Evolutionary conservation across 495 filamentous ascomycete species (phyloP).

Genomic region (Barbatosphaeria neglecta): DNA sequence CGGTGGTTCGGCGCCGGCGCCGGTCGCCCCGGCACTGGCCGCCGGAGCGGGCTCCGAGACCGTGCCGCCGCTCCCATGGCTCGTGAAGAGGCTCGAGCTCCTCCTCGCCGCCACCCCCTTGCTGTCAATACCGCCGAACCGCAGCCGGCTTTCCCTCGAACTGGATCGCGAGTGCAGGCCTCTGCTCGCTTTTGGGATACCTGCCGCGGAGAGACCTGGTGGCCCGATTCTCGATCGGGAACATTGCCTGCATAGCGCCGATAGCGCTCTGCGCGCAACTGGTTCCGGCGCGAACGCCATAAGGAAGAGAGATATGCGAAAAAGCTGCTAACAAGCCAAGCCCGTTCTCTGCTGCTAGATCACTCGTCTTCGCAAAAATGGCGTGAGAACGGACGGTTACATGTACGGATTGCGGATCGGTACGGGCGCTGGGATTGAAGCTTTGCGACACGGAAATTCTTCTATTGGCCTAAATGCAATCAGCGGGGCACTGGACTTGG

Average conservation of each 20-base stretch:
- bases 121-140: not conserved
- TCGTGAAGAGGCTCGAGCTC: not conserved
- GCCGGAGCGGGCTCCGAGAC: not conserved
- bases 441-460: too few species aligned
- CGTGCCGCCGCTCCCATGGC: not conserved
- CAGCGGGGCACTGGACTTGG: too few species aligned
- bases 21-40: not conserved
- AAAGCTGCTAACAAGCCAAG: not conserved
- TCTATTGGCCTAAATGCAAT: too few species aligned
- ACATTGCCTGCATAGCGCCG: not conserved
- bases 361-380: too few species aligned
- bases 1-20: slow-evolving; percentile 1
- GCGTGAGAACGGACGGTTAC: too few species aligned
- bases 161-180: not conserved
- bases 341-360: too few species aligned
- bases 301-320: too few species aligned
- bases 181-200: not conserved
- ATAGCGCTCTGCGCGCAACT: not conserved
- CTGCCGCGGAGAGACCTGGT: not conserved
- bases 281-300: not conserved
- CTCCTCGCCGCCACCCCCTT: not conserved
- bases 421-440: too few species aligned
- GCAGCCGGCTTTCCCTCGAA: not conserved
- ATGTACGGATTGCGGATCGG: too few species aligned
- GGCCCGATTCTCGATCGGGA: not conserved